Evolutionary conservation across 371 early-diverging fungal species (phyloP).

Genomic region (Quaeritorhiza haematococci): DNA sequence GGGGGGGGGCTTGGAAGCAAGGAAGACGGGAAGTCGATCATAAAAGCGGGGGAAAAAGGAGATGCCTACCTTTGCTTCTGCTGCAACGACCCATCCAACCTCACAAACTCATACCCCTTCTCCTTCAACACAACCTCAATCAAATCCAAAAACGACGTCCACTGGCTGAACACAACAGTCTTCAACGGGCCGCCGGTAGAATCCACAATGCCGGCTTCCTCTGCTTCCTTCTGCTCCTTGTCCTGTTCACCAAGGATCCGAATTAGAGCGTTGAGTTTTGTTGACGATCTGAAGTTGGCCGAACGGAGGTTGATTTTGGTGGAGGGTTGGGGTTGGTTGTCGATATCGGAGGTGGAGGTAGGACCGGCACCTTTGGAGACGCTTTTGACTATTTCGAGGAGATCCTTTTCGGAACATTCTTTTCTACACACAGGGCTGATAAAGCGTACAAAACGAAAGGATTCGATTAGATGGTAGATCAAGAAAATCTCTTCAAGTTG

Average conservation of each 20-base stretch:
- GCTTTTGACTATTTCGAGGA: constrained; percentile 40
- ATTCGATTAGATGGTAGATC: neutral
- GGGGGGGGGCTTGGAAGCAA: too few relatives aligned
- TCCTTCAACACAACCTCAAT: constrained; percentile 51
- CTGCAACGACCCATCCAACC: constrained; percentile 62
- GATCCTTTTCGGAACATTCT: constrained; percentile 39
- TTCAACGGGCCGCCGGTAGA: constrained; percentile 21
- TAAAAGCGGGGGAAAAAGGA: neutral
- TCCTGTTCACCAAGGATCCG: constrained; percentile 12
- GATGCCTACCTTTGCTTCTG: constrained; percentile 42
- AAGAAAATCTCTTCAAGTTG: neutral
- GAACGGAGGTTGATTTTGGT: neutral
- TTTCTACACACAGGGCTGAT: constrained; percentile 55
- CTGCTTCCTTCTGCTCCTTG: neutral
- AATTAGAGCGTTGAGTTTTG: constrained; percentile 23
- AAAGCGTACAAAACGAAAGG: neutral
- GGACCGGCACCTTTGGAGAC: constrained; percentile 9
- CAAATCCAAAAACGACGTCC: constrained; percentile 66
- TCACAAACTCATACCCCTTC: constrained; percentile 45
- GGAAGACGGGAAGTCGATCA: too few relatives aligned
- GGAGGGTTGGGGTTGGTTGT: neutral
- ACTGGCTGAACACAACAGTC: constrained; percentile 77
- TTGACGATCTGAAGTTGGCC: neutral
- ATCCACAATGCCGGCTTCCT: neutral
- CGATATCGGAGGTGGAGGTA: neutral